Percentiles rank a stretch among this genome's conserved stretches.
These are phyloP conservation scores for Phytophthora tentaculata DNA, from an alignment of 352 stramenopile species.

Conservation along the genomic window DNA sequence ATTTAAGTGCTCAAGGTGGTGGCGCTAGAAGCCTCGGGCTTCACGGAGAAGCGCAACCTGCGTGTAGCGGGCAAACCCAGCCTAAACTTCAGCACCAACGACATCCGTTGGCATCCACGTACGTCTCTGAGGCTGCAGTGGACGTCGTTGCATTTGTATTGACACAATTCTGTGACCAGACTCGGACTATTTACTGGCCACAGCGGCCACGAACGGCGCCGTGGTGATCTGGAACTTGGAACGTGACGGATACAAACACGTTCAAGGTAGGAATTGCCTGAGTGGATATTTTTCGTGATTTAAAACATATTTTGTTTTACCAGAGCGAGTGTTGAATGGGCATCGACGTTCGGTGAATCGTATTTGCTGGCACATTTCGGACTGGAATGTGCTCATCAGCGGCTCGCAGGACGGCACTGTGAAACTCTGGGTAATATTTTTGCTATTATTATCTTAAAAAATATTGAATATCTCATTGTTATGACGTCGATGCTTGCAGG, in stretches of 20 bases:
- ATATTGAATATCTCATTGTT: no score
- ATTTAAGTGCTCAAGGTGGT: constrained; percentile 85
- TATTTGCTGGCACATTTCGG: constrained; percentile 88
- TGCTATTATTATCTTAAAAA: background rate
- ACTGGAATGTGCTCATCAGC: constrained; percentile 84
- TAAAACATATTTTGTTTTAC: background rate
- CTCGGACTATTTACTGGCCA: constrained; percentile 84
- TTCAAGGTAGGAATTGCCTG: no score
- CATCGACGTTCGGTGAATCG: constrained; percentile 88
- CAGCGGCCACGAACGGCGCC: constrained; percentile 82
- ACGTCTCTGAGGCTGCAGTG: constrained; percentile 20
- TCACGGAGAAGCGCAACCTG: constrained; percentile 87
- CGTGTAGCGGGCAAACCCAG: constrained; percentile 78
- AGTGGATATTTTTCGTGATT: background rate
- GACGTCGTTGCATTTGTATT: constrained; percentile 1
- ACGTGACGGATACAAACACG: constrained; percentile 86
- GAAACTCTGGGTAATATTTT: constrained; percentile 77
- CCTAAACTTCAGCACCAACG: constrained; percentile 90
- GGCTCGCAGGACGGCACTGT: constrained; percentile 88
- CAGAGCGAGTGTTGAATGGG: constrained; percentile 81
- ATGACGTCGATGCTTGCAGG: constrained; percentile 41
- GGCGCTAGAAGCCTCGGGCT: constrained; percentile 74
- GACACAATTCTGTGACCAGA: constrained; percentile 45
- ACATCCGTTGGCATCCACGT: constrained; percentile 91
- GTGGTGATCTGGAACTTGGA: constrained; percentile 91